These are phyloP conservation scores for Saccharomyces pastorianus DNA, from an alignment of 1,139 yeast species.

Conservation along the genomic window DNA sequence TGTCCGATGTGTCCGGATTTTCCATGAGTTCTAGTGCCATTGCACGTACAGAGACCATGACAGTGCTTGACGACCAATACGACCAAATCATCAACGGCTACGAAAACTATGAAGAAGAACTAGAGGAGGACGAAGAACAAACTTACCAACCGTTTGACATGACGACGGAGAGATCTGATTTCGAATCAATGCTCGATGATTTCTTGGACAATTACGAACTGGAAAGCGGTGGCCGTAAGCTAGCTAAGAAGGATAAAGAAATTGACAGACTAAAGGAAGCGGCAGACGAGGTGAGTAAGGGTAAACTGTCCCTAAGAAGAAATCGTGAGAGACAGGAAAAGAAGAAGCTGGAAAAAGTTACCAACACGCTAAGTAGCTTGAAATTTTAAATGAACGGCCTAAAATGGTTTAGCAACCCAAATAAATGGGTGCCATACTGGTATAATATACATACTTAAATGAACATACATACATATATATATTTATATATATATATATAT, in stretches of 20 bases:
- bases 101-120: constrained; percentile 46
- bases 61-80: constrained; percentile 79
- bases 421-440: too few relatives aligned
- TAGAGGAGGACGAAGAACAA: constrained; percentile 47
- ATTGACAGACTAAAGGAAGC: constrained; percentile 48
- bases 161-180: constrained; percentile 66
- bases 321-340: constrained; percentile 30
- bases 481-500: too few relatives aligned
- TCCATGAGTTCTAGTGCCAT: constrained; percentile 93
- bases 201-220: constrained; percentile 83
- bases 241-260: constrained; percentile 61
- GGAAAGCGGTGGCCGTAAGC: constrained; percentile 72
- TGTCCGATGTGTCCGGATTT: constrained; percentile 81
- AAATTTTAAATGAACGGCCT: neutral
- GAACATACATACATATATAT: too few relatives aligned
- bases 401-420: too few relatives aligned
- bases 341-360: constrained; percentile 17
- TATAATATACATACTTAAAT: too few relatives aligned
- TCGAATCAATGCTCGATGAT: constrained; percentile 81
- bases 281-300: constrained; percentile 59
- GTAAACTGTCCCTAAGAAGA: constrained; percentile 51
- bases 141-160: constrained; percentile 61
- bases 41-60: constrained; percentile 81
- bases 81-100: constrained; percentile 70
- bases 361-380: constrained; percentile 26